phyloP scores from a whole-genome alignment of 1,284 basidiomycete species.

The Veloboletus limbatus region DNA sequence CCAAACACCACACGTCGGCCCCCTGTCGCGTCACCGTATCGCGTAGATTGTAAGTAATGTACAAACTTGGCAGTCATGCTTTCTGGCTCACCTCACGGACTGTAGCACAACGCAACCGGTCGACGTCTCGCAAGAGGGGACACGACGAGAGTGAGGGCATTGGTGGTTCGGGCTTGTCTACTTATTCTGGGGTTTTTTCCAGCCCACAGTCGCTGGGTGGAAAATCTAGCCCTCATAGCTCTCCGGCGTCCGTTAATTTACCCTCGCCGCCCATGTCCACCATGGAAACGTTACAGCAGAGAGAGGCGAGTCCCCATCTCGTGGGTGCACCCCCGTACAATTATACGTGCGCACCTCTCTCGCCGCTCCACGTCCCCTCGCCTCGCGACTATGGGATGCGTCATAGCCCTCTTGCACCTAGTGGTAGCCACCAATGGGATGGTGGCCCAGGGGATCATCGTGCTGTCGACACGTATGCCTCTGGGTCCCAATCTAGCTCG shows the following conservation, averaged over 20 bases:
- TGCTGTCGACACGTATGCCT: slow-evolving; percentile 42
- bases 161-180: slow-evolving; percentile 33
- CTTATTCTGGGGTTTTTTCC: slow-evolving; percentile 51
- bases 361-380: slow-evolving; percentile 46
- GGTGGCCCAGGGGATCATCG: slow-evolving; percentile 36
- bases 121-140: slow-evolving; percentile 68
- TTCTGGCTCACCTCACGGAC: slow-evolving; percentile 26
- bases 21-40: slow-evolving; percentile 61
- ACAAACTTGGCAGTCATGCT: slow-evolving; percentile 6
- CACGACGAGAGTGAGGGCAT: slow-evolving; percentile 59
- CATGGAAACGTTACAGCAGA: slow-evolving; percentile 35
- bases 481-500: slow-evolving; percentile 38
- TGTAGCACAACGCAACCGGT: slow-evolving; percentile 64
- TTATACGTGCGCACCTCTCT: slow-evolving; percentile 46
- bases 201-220: slow-evolving; percentile 46
- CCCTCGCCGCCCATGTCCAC: slow-evolving; percentile 63
- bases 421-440: slow-evolving; percentile 44
- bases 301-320: slow-evolving; percentile 47
- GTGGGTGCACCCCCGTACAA: slow-evolving; percentile 37
- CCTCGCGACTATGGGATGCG: slow-evolving; percentile 56
- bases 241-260: slow-evolving; percentile 66
- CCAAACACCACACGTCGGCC: slow-evolving; percentile 55
- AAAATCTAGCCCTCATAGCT: slow-evolving; percentile 63
- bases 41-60: slow-evolving; percentile 58
- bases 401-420: slow-evolving; percentile 40